Evolutionary conservation across 2,329 filamentous ascomycete genomes (phyloP).

Genomic region (Aspergillus fumigatiaffinis): DNA sequence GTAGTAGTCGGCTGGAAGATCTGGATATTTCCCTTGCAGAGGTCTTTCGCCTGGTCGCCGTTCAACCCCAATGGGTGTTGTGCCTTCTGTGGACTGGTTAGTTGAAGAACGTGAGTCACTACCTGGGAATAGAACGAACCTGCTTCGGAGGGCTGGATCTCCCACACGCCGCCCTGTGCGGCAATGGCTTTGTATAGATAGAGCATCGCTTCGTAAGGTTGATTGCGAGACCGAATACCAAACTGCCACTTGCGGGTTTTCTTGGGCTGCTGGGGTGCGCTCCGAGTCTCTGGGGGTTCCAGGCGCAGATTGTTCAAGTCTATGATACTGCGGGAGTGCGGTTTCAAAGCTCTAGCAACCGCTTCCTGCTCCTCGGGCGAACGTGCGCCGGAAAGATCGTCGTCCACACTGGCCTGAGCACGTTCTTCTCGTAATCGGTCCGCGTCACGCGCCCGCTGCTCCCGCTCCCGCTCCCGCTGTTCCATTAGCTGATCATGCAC

Average conservation of each 20-base stretch:
- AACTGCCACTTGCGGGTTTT: constrained; percentile 90
- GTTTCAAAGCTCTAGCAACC: constrained; percentile 75
- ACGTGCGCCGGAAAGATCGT: constrained; percentile 20
- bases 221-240: constrained; percentile 89
- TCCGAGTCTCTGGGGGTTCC: constrained; percentile 52
- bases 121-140: constrained; percentile 23
- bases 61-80: constrained; percentile 36
- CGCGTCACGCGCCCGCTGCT: constrained; percentile 25
- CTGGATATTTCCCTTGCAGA: constrained; percentile 43
- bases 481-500: constrained; percentile 92
- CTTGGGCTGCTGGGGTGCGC: constrained; percentile 49
- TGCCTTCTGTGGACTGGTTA: constrained; percentile 20
- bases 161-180: constrained; percentile 86
- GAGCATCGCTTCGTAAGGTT: constrained; percentile 87
- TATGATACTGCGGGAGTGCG: constrained; percentile 70
- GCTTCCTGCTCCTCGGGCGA: constrained; percentile 72
- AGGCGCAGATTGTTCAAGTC: constrained; percentile 61
- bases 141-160: constrained; percentile 50
- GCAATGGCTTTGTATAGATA: constrained; percentile 91
- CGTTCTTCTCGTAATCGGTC: constrained; percentile 44
- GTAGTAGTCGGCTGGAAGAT: constrained; percentile 60
- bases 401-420: constrained; percentile 12
- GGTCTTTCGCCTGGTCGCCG: constrained; percentile 30
- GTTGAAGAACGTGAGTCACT: not conserved
- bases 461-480: constrained; percentile 37